Percentiles rank a stretch among this genome's conserved stretches.
These are phyloP conservation scores for Helotiales sp. DNA, from an alignment of 2,329 filamentous ascomycete species.

Conservation along the genomic window DNA sequence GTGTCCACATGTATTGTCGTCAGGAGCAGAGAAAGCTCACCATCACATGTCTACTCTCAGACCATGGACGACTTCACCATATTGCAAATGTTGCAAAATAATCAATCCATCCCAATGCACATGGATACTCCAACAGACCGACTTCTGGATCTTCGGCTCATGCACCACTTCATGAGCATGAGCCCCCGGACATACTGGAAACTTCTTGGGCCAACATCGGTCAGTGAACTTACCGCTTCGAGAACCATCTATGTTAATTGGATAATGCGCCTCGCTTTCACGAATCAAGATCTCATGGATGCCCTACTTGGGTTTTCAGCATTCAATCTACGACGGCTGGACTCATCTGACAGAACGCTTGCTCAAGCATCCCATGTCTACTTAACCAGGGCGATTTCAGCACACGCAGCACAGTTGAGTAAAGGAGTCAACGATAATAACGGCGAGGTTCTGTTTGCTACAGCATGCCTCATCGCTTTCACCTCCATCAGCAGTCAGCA, in stretches of 20 bases:
- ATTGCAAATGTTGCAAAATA: neutral
- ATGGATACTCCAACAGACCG: conserved; percentile 29
- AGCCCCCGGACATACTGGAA: conserved; percentile 12
- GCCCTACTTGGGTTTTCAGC: conserved; percentile 66
- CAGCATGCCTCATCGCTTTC: conserved; percentile 65
- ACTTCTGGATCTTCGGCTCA: conserved; percentile 60
- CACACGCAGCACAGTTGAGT: conserved; percentile 60
- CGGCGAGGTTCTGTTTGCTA: conserved; percentile 64
- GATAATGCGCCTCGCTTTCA: conserved; percentile 63
- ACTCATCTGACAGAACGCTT: conserved; percentile 59
- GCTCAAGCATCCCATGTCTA: conserved; percentile 65
- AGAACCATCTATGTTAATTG: conserved; percentile 43
- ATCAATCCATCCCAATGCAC: neutral
- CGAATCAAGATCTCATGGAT: conserved; percentile 61
- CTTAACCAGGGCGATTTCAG: conserved; percentile 62
- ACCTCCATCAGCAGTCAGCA: conserved; percentile 60
- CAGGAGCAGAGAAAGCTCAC: neutral
- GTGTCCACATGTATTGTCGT: neutral
- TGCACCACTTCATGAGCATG: conserved; percentile 57
- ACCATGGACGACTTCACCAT: conserved; percentile 35
- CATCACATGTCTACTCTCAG: neutral
- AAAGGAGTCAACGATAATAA: conserved; percentile 61
- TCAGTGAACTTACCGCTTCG: conserved; percentile 55
- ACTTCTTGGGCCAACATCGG: conserved; percentile 7
- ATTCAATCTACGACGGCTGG: conserved; percentile 60